Percentiles rank a stretch among this genome's conserved stretches.
Evolutionary conservation across 1,284 basidiomycete genomes (phyloP).

Genomic region (Sanghuangporus sanghuang): DNA sequence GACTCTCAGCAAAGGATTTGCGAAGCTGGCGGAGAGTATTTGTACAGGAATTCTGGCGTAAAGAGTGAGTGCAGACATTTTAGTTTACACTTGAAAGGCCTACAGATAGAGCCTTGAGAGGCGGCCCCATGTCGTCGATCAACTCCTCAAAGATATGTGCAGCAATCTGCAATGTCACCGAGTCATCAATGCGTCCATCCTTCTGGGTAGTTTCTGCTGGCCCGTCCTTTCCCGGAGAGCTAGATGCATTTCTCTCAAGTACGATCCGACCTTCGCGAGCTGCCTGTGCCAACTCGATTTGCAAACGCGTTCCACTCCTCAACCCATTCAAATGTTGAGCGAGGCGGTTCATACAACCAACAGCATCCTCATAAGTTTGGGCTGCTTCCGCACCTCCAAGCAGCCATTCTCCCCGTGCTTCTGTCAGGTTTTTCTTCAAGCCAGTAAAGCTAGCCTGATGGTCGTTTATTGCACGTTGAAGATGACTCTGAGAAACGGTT

Average conservation of each 20-base stretch:
- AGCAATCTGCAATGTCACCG: conserved; percentile 55
- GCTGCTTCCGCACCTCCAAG: conserved; percentile 37
- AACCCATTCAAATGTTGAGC: conserved; percentile 90
- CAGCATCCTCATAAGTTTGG: conserved; percentile 77
- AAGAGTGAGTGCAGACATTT: not conserved
- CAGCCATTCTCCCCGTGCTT: conserved; percentile 82
- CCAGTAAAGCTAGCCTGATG: conserved; percentile 87
- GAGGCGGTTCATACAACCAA: conserved; percentile 78
- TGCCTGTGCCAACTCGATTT: conserved; percentile 74
- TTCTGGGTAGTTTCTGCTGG: conserved; percentile 24
- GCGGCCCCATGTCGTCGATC: conserved; percentile 77
- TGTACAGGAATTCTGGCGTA: conserved; percentile 51
- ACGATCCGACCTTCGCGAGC: conserved; percentile 50
- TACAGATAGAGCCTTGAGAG: conserved; percentile 74
- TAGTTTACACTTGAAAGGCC: conserved; percentile 24
- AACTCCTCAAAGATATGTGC: conserved; percentile 79
- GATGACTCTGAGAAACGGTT: conserved; percentile 49
- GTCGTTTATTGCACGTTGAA: conserved; percentile 70
- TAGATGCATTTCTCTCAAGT: conserved; percentile 24
- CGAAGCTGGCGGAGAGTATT: conserved; percentile 55
- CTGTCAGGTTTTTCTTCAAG: conserved; percentile 76
- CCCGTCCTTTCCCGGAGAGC: conserved; percentile 9
- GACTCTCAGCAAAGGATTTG: conserved; percentile 49
- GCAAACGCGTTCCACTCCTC: conserved; percentile 75
- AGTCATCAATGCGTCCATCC: conserved; percentile 34